Conservation (phyloP, 352 stramenopile genomes). For the Globisporangium uncinulatum region DNA sequence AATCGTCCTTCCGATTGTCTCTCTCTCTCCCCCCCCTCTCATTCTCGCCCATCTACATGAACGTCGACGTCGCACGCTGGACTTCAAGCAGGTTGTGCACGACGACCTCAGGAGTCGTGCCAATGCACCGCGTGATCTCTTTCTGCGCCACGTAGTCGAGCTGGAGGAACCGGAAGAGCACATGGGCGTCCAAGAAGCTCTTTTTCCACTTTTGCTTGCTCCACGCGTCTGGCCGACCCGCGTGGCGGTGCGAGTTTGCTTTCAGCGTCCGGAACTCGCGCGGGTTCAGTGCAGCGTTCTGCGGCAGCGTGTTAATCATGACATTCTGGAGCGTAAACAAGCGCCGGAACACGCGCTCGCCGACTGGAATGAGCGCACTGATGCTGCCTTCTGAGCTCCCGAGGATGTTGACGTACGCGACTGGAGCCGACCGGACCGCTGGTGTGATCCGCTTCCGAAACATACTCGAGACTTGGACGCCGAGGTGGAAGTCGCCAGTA, state of each 20-base stretch:
- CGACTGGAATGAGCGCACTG: conserved; percentile 63
- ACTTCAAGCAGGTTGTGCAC: conserved; percentile 86
- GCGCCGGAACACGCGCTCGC: conserved; percentile 77
- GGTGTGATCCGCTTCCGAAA: conserved; percentile 61
- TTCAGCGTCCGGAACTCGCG: conserved; percentile 80
- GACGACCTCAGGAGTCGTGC: conserved; percentile 84
- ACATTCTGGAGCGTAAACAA: conserved; percentile 87
- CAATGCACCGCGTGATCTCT: conserved; percentile 83
- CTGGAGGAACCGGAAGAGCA: conserved; percentile 77
- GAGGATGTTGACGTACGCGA: conserved; percentile 70
- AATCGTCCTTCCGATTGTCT: no score
- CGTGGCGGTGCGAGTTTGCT: conserved; percentile 52
- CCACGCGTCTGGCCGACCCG: conserved; percentile 69
- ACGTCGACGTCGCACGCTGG: conserved; percentile 61
- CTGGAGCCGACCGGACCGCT: conserved; percentile 15
- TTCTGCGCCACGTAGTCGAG: conserved; percentile 87
- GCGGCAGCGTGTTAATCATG: conserved; percentile 85
- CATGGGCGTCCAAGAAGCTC: conserved; percentile 75
- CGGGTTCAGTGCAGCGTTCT: conserved; percentile 83
- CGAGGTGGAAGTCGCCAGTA: conserved; percentile 80
- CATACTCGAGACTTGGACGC: conserved; percentile 70
- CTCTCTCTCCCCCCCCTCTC: no score
- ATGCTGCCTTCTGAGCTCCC: conserved; percentile 79
- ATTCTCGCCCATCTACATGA: conserved; percentile 35
- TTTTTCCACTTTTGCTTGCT: conserved; percentile 89